A percentile compares a stretch with the other conserved stretches of the same genome.
Conservation (phyloP, 129 eudicot genomes). For the sunflower (Helianthus annuus) region DNA sequence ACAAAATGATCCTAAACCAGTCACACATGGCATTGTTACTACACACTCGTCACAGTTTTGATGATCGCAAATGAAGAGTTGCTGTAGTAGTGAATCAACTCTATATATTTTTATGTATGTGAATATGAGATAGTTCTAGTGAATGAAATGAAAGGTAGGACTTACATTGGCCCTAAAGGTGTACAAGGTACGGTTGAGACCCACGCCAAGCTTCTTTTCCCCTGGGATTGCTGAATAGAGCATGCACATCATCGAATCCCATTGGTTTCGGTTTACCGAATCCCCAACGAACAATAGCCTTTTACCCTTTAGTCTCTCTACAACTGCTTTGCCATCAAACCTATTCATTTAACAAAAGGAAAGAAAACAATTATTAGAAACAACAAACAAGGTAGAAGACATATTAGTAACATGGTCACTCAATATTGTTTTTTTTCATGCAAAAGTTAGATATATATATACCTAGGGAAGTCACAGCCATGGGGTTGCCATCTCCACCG, state of each 20-base stretch:
- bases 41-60: no score
- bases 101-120: no score
- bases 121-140: background rate
- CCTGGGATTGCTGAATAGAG: slow-evolving; percentile 50
- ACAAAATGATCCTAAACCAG: no score
- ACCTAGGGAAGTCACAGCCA: slow-evolving; percentile 45
- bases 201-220: slow-evolving; percentile 24
- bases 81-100: no score
- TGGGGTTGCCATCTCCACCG: slow-evolving; percentile 54
- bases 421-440: background rate
- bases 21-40: no score
- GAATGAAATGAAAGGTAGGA: background rate
- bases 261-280: slow-evolving; percentile 72
- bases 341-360: slow-evolving; percentile 26
- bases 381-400: background rate
- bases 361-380: slow-evolving; percentile 3
- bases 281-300: slow-evolving; percentile 78
- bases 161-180: slow-evolving; percentile 51
- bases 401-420: background rate
- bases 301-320: slow-evolving; percentile 60
- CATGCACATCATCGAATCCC: slow-evolving; percentile 82
- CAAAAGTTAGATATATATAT: slow-evolving; percentile 6
- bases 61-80: no score
- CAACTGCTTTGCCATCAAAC: slow-evolving; percentile 57
- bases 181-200: slow-evolving; percentile 52